Evolutionary conservation across 2,329 filamentous ascomycete species (phyloP), one percentile per base, ranked within the genome.

Genomic region (Clonostachys sp.): DNA sequence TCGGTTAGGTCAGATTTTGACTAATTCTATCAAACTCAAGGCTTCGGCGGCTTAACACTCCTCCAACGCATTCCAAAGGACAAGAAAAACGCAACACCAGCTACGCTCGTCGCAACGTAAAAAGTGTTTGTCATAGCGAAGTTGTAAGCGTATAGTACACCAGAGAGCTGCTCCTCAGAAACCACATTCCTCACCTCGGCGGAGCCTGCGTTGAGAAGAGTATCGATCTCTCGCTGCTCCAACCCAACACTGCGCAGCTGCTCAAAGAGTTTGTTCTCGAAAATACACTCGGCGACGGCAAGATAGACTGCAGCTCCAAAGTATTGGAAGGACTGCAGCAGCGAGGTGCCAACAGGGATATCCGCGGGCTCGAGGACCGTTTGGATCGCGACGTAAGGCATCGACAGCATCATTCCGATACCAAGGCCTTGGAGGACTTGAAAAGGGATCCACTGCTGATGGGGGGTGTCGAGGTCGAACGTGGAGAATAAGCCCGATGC

Each of bases 211-310:
- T 10, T 30, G 3, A 30, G 24, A 10, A 30, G 24, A 30, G 24
- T 9, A 10, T 30, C 24, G 3, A 30, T 30, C 24, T 30, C 24
- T 10, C 8, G 8, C 3, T 30, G 24, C 8, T 30, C 24, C 24
- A 30, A 10, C 24, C 24, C 24, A 2, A 3, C 10, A 30, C 24
- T 30, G 9, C 9, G 24, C 8, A 47, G 14, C 5, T 34, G 33
- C 12, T n/a, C 24, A 8, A 70, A 53, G 2, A 81, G 64, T 35
- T 67, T 57, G 51, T 75, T 74, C 42, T 67, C 68, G 50, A 81
- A 78, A 14, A 80, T 66, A 48, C 70, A 72, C 50, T 81, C 69
- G 1, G 64, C 76, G 20, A 78, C 66, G 5, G 70, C 71, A 24
- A 81, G 67, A 50, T 80, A 80, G 1, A 81, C 57, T 5, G 69